Base-by-base conservation (phyloP, 2,329 filamentous ascomycete genomes). In the Dothidotthia symphoricarpi region DNA sequence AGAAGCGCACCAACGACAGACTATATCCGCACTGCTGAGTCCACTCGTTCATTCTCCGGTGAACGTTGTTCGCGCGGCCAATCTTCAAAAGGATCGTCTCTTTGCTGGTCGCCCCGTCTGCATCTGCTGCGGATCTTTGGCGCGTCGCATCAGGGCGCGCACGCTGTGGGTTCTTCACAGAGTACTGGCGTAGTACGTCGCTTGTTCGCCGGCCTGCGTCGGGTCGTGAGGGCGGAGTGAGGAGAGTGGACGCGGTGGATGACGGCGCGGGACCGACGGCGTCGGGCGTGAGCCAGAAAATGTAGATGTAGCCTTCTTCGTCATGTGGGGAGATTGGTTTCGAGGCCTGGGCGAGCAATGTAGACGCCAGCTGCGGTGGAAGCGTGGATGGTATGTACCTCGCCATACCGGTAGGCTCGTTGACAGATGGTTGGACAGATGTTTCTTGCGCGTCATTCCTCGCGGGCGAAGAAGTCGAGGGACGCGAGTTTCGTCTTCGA, bases 221-320 rank as follows among this genome's bases (percentile, higher is more conserved):
- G 8, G 54, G 44, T 13, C 52, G 49, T 15, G 32, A 86, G 71
- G 9, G 78, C 76, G 7, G 79, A 74, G 14, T 80, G 77, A 28
- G 80, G 72, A 65, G 51, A 1, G 47, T 53, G 0, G 56, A 61
- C 3, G 64, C 63, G 2, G 63, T 52, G 5, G 57, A 47, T 81
- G 82, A 24, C 73, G 75, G 70, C 0, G 77, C 65, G 0, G 74
- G 63, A 6, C 79, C 69, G 2, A 75, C 76, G 24, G 78, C 74
- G 22, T 88, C 82, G 8, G 61, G 49, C 0, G 88, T 96, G 15
- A 96, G 76, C 89, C 91, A 96, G 75, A 97, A 98, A 67, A 98
- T 95, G 75, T 98, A 98, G 52, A 98, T 97, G 70, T 93, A 98
- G 25, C 93, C 93, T 32, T 62, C 61, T 53, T 94, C 87, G 50